Conservation (phyloP, 2,329 filamentous ascomycete species). For the Hypomyces perniciosus region DNA sequence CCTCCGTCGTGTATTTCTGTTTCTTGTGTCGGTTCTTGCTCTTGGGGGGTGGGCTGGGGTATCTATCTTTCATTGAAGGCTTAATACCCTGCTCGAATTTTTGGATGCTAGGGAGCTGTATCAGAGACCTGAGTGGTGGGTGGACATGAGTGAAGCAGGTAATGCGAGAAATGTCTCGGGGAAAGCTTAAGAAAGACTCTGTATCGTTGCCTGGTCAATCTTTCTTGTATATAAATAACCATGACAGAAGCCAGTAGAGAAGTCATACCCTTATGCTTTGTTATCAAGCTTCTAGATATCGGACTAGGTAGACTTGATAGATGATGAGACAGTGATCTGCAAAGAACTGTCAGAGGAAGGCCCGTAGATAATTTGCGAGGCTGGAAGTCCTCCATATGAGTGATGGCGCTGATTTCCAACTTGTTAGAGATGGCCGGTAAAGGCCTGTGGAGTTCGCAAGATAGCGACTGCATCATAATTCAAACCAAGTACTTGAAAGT, state of each 20-base stretch:
- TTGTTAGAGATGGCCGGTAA: constrained; percentile 13
- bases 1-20: constrained; percentile 38
- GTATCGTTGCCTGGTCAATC: constrained; percentile 6
- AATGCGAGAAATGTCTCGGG: constrained; percentile 22
- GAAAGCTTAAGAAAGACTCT: constrained; percentile 19
- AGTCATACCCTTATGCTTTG: constrained; percentile 28
- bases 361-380: constrained; percentile 20
- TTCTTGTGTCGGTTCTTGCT: constrained; percentile 35
- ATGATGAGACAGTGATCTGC: constrained; percentile 17
- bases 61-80: constrained; percentile 21
- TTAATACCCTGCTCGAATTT: constrained; percentile 36
- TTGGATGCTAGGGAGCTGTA: constrained; percentile 31
- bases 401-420: constrained; percentile 19
- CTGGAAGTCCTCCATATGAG: constrained; percentile 14
- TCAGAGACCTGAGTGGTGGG: constrained; percentile 15
- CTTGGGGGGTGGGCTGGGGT: constrained; percentile 32
- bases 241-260: background rate
- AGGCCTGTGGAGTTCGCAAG: constrained; percentile 11
- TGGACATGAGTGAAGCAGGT: constrained; percentile 17
- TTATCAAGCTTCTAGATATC: constrained; percentile 27
- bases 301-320: constrained; percentile 28
- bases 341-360: constrained; percentile 15
- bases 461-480: background rate
- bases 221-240: too few relatives aligned
- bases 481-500: background rate